These are phyloP conservation scores for Elsinoe batatas DNA, from an alignment of 2,329 filamentous ascomycete species.

Conservation along the genomic window DNA sequence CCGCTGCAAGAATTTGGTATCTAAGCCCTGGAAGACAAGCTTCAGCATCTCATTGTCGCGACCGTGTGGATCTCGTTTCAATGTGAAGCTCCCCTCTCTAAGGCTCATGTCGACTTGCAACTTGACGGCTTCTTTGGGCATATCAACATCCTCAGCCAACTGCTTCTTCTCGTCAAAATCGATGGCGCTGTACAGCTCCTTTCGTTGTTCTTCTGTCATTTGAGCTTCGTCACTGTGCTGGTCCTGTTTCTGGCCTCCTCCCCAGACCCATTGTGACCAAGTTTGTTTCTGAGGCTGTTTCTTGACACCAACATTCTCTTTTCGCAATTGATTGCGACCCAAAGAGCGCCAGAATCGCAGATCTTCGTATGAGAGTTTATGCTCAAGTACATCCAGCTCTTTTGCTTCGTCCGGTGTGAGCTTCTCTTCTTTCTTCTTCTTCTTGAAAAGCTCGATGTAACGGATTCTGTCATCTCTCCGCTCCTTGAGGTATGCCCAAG, in stretches of 20 bases:
- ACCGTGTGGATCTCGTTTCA: slow-evolving; percentile 77
- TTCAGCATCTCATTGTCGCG: slow-evolving; percentile 72
- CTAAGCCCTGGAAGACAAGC: slow-evolving; percentile 89
- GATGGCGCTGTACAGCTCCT: slow-evolving; percentile 94
- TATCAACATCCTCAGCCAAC: slow-evolving; percentile 75
- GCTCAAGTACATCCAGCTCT: slow-evolving; percentile 67
- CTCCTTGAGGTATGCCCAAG: slow-evolving; percentile 91
- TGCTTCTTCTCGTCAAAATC: slow-evolving; percentile 97
- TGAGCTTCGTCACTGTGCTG: slow-evolving; percentile 61
- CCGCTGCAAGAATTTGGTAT: slow-evolving; percentile 77
- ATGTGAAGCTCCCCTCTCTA: slow-evolving; percentile 90
- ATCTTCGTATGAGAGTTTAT: slow-evolving; percentile 87
- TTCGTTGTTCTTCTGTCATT: slow-evolving; percentile 90
- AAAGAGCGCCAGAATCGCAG: slow-evolving; percentile 94
- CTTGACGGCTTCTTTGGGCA: slow-evolving; percentile 85
- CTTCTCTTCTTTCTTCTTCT: slow-evolving; percentile 62
- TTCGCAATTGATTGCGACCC: slow-evolving; percentile 85
- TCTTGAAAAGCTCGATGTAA: slow-evolving; percentile 95
- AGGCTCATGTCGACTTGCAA: slow-evolving; percentile 85
- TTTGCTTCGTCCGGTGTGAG: slow-evolving; percentile 60
- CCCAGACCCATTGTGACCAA: slow-evolving; percentile 91
- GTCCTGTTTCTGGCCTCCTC: slow-evolving; percentile 55
- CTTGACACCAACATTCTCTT: slow-evolving; percentile 85
- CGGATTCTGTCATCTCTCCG: slow-evolving; percentile 76
- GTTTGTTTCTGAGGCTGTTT: slow-evolving; percentile 64